These are phyloP conservation scores for Limnomonas spitsbergensis DNA, from an alignment of 139 green algal species.

Conservation along the genomic window DNA sequence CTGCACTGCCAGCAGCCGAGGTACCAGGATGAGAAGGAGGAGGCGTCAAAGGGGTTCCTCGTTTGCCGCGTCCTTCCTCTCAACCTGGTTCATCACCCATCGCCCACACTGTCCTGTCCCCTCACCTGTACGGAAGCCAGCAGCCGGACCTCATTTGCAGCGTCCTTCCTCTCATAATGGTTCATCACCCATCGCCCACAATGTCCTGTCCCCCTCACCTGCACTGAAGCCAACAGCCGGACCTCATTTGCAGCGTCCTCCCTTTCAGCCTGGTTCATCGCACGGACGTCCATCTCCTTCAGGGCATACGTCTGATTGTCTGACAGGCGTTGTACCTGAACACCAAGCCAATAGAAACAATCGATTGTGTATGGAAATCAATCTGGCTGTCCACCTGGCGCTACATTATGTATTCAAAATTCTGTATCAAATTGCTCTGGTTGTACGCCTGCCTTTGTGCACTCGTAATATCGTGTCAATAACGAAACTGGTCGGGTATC, in stretches of 20 bases:
- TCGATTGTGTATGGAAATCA: not conserved
- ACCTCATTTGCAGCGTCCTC: slow-evolving; percentile 76
- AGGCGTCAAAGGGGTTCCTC: no score
- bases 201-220: slow-evolving; percentile 1
- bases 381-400: not conserved
- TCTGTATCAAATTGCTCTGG: not conserved
- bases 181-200: slow-evolving; percentile 57
- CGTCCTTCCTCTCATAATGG: slow-evolving; percentile 60
- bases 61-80: no score
- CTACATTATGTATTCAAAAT: not conserved
- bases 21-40: no score
- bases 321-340: slow-evolving; percentile 48
- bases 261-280: slow-evolving; percentile 64
- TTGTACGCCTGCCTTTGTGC: not conserved
- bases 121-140: slow-evolving; percentile 54
- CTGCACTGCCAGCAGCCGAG: no score
- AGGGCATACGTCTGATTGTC: slow-evolving; percentile 72
- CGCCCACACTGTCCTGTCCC: no score
- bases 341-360: slow-evolving; percentile 14
- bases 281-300: slow-evolving; percentile 74
- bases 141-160: slow-evolving; percentile 77
- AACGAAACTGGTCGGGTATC: no score
- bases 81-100: no score
- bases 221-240: slow-evolving; percentile 66
- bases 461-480: no score